Percentiles rank a stretch among this genome's conserved stretches.
Conservation (phyloP, 495 filamentous ascomycete genomes). For the Xylaria curta region DNA sequence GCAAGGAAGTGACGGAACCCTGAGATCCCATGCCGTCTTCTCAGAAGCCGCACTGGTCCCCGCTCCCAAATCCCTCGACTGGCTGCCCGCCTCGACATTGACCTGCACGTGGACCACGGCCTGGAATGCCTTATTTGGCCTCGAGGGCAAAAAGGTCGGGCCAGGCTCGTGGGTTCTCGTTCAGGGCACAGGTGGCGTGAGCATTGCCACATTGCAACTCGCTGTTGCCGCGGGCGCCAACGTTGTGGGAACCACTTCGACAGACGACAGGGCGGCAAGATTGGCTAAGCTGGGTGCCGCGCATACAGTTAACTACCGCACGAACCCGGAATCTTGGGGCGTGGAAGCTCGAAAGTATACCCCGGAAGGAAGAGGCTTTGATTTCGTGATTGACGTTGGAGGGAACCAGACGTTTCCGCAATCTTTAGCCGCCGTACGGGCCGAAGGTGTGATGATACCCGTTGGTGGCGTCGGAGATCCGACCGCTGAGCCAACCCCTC, state of each 20-base stretch:
- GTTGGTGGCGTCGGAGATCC: conserved; percentile 51
- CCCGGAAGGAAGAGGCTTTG: conserved; percentile 55
- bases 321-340: conserved; percentile 41
- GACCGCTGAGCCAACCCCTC: conserved; percentile 4
- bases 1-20: conserved; percentile 23
- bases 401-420: conserved; percentile 61
- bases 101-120: conserved; percentile 49
- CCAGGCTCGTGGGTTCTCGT: conserved; percentile 42
- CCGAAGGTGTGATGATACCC: conserved; percentile 63
- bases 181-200: conserved; percentile 49
- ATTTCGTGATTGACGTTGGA: conserved; percentile 68
- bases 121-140: conserved; percentile 61
- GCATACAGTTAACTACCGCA: conserved; percentile 62
- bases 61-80: conserved; percentile 37
- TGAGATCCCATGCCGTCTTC: conserved; percentile 28
- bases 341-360: conserved; percentile 38
- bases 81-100: conserved; percentile 32
- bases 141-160: conserved; percentile 45
- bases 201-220: conserved; percentile 62
- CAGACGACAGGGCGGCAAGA: conserved; percentile 59
- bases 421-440: conserved; percentile 62
- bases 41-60: conserved; percentile 36
- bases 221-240: conserved; percentile 74
- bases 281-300: conserved; percentile 69
- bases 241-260: conserved; percentile 74